Evolutionary conservation across 345 rosid species (phyloP).

Genomic region (Capsella bursapastoris): DNA sequence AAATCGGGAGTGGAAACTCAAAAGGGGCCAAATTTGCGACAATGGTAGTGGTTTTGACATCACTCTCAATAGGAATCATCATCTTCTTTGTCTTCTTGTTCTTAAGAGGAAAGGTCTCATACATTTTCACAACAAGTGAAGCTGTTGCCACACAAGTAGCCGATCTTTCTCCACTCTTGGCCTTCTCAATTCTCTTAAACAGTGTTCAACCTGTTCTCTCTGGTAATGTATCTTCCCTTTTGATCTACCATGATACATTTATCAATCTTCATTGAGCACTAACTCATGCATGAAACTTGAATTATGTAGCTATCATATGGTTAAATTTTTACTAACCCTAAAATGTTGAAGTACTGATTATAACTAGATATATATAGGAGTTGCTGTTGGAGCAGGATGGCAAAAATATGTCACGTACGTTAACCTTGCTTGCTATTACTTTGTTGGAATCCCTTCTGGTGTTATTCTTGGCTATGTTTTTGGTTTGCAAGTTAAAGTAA

Average conservation of each 20-base stretch:
- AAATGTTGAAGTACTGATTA: background rate
- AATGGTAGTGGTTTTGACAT: conserved; percentile 46
- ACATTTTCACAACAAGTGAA: conserved; percentile 55
- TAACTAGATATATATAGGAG: conserved; percentile 53
- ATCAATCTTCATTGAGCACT: background rate
- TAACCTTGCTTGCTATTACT: conserved; percentile 69
- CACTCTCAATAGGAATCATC: conserved; percentile 59
- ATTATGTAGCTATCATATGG: too few species aligned
- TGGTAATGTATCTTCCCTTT: conserved; percentile 45
- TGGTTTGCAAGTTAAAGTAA: conserved; percentile 65
- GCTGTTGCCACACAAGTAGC: conserved; percentile 62
- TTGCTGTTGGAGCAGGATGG: conserved; percentile 81
- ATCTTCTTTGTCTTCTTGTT: conserved; percentile 54
- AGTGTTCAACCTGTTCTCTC: conserved; percentile 83
- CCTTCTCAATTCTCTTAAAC: conserved; percentile 74
- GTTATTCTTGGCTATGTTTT: conserved; percentile 61
- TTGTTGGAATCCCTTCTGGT: conserved; percentile 75
- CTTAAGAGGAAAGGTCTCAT: conserved; percentile 58
- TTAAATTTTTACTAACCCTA: background rate
- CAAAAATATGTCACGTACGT: conserved; percentile 70
- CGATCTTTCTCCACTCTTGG: conserved; percentile 67
- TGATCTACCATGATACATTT: background rate
- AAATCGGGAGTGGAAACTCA: conserved; percentile 73
- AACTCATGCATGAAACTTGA: background rate
- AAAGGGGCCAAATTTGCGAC: conserved; percentile 62